Percentiles rank a stretch among this genome's conserved stretches.
Conservation (phyloP, 331 rosid genomes). For the Malus hybrid region DNA sequence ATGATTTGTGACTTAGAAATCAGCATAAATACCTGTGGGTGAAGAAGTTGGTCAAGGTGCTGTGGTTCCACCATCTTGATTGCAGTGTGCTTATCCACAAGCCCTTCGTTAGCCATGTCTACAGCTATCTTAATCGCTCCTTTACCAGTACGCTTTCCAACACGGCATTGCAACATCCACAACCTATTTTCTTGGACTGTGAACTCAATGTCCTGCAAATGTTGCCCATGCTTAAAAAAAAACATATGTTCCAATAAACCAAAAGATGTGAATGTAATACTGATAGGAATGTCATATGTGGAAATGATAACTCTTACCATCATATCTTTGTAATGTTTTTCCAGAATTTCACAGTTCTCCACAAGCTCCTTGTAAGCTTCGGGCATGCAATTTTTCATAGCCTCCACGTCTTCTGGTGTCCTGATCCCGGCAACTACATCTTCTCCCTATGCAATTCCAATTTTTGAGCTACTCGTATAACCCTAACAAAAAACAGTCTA, state of each 20-base stretch:
- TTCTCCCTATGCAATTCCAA: slow-evolving; percentile 62
- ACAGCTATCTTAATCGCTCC: slow-evolving; percentile 94
- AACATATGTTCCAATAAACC: not conserved
- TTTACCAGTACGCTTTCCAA: slow-evolving; percentile 90
- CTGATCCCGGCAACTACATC: slow-evolving; percentile 98
- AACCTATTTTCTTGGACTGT: slow-evolving; percentile 93
- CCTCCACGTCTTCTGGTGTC: slow-evolving; percentile 79
- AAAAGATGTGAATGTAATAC: not conserved
- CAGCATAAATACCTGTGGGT: slow-evolving; percentile 60
- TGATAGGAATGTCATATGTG: not conserved
- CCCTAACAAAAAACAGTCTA: slow-evolving; percentile 7
- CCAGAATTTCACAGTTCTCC: slow-evolving; percentile 85
- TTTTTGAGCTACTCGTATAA: slow-evolving; percentile 9
- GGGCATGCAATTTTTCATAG: slow-evolving; percentile 84
- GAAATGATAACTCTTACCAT: slow-evolving; percentile 47
- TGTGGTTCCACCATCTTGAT: slow-evolving; percentile 95
- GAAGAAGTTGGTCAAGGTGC: slow-evolving; percentile 94
- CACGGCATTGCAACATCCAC: slow-evolving; percentile 97
- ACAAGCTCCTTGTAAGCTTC: slow-evolving; percentile 87
- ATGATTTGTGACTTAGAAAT: not conserved
- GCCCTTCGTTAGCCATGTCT: slow-evolving; percentile 83
- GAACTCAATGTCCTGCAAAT: slow-evolving; percentile 86
- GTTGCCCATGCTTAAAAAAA: not conserved
- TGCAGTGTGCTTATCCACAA: slow-evolving; percentile 59
- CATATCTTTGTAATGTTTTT: slow-evolving; percentile 94